Base-by-base conservation (phyloP, 192 early-diverging fungal species). In the Tieghemiomyces parasiticus region DNA sequence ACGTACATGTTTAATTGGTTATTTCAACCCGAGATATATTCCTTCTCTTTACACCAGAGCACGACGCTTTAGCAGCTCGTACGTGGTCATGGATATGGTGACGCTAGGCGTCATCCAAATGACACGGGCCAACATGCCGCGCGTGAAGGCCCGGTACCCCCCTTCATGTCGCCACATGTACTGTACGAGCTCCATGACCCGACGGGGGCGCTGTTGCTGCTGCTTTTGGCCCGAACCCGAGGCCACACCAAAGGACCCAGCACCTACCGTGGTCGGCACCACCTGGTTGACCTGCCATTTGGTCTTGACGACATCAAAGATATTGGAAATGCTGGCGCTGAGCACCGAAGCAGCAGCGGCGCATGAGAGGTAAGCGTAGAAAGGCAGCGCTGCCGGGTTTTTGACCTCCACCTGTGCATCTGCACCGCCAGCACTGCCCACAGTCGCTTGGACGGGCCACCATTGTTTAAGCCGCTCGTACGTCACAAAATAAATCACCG, bases 291-390 rank as follows among this genome's bases (percentile, higher is more conserved):
- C 70, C 65, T 91, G 89, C 72, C 80, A 78, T 8, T 85, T 76
- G n/a, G 89, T 91, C 63, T 91, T 91, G 46, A 91, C 76, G 12
- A 91, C 75, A 65, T 91, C 89, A 0, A 84, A 61, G 4, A 76
- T 68, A 60, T 89, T 89, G 2, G 81, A 81, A 0, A 90, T 46
- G 2, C 71, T 73, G 22, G 72, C 80, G 2, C 80, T 79, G 12
- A 87, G 61, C 2, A 73, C 67, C 29, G 78, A 75, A 2, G 87
- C 69, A 2, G 76, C 46, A n/a, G 68, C 77, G 6, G 89, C 80
- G 61, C 78, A 84, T 2, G 67, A 29, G 14, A 87, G 47, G 61
- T 87, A 86, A 4, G 65, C 71, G 20, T 47, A 29, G 60, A 81
- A 86, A 1, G 81, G 77, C 6, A 81, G 63, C 8, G 49, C 38